Base-by-base conservation (phyloP, 2,329 filamentous ascomycete species). In the Coniochaeta sp. region DNA sequence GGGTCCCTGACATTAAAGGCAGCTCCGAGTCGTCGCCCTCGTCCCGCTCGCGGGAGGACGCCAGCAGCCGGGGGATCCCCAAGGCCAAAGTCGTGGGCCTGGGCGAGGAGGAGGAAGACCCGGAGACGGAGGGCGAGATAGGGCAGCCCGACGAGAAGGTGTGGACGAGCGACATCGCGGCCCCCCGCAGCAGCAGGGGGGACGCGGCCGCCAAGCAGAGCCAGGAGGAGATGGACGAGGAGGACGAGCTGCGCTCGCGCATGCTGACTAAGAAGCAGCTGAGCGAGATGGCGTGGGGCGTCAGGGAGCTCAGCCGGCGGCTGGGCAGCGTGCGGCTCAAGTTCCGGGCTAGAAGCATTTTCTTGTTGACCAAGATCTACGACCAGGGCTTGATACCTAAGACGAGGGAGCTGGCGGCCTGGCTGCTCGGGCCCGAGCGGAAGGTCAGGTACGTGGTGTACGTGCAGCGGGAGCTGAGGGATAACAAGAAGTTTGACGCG, bases 281-380 rank as follows among this genome's bases (percentile, higher is more conserved):
- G 47, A 92, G 89, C 16, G 95, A 98, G 68, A 98, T 99, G 93
- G 93, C 93, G 0, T 93, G 93, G 86, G 93, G 93, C 28, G 95
- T 98, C 61, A 83, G 95, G 55, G 91, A 97, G 74, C 78, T 99
- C 61, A 93, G 90, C 32, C 89, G 96, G 69, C 89, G 90, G 62
- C 77, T 98, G 61, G 90, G 91, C 58, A 92, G 87, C 73, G 87
- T 98, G 71, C 85, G 88, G 61, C 80, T 99, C 63, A 90, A 89
- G 71, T 85, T 96, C 65, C 88, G 88, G 58, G 91, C 96, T 65
- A 86, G 85, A 71, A 89, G 85, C 60, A 87, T 99, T 32, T 96
- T 98, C 69, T 77, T 99, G 34, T 78, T 99, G 56, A 96, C 91
- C 47, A 99, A 99, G 73, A 88, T 89, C n/a, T 88, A 96, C 70